Evolutionary conservation across 257 asterid genomes (phyloP).

Genomic region (Solanum dulcamara): DNA sequence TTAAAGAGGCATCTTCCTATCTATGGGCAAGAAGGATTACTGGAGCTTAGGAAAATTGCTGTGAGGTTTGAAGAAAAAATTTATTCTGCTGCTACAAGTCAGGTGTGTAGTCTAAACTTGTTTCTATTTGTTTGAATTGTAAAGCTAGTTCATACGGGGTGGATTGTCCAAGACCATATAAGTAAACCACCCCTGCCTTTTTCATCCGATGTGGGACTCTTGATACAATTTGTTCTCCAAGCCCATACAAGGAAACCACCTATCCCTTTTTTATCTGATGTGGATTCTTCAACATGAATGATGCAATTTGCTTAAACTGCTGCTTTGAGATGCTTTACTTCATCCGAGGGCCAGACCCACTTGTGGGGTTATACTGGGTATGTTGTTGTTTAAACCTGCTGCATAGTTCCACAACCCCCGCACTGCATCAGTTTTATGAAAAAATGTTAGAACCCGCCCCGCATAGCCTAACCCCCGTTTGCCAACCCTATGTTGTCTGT

Average conservation of each 20-base stretch:
- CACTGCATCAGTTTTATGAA: too few species aligned
- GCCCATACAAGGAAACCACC: too few species aligned
- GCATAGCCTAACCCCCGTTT: too few species aligned
- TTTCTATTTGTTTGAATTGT: neutral
- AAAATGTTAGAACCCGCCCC: neutral
- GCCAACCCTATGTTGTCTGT: neutral
- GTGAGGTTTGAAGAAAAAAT: constrained; percentile 81
- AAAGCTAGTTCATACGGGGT: neutral
- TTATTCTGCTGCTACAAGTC: constrained; percentile 66
- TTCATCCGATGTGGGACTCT: too few species aligned
- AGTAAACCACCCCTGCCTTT: neutral
- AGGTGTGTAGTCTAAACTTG: constrained; percentile 23
- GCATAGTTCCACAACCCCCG: neutral
- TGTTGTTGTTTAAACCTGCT: neutral
- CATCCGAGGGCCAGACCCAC: neutral
- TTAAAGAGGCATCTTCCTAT: constrained; percentile 86
- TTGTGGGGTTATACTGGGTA: neutral
- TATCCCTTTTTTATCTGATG: too few species aligned
- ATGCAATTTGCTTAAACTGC: neutral
- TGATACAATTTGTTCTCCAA: too few species aligned
- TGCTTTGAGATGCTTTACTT: neutral
- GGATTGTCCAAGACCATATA: too few species aligned
- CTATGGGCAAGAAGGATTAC: constrained; percentile 70
- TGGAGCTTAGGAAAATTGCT: constrained; percentile 78
- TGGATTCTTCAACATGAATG: too few species aligned